Evolutionary conservation across 768 basidiomycete species (phyloP).

Genomic region (Naganishia randhawae): DNA sequence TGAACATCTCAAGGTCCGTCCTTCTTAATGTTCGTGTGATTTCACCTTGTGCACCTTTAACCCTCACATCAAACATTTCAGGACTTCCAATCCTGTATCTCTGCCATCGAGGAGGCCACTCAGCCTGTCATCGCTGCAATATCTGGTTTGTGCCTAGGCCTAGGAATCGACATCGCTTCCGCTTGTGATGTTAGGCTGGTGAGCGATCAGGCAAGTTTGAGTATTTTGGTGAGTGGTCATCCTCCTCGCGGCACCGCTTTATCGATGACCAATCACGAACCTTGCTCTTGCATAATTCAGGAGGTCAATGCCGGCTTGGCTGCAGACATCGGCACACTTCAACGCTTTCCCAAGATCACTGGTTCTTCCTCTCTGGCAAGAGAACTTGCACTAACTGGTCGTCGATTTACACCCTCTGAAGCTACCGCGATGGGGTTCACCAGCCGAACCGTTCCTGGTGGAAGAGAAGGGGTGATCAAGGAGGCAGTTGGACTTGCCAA

Average conservation of each 20-base stretch:
- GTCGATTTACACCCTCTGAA: conserved; percentile 66
- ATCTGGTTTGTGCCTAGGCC: conserved; percentile 69
- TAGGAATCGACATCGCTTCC: conserved; percentile 68
- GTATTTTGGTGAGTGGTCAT: conserved; percentile 62
- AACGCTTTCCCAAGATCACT: conserved; percentile 70
- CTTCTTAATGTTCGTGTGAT: not conserved
- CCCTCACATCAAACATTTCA: conserved; percentile 29
- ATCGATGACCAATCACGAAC: not conserved
- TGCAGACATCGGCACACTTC: conserved; percentile 81
- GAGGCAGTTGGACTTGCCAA: conserved; percentile 64
- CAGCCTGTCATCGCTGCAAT: conserved; percentile 81
- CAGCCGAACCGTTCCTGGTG: conserved; percentile 66
- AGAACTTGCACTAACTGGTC: conserved; percentile 73
- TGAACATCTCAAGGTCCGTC: conserved; percentile 53
- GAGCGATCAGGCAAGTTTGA: conserved; percentile 61
- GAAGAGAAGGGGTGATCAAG: conserved; percentile 62
- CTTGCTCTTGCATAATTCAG: conserved; percentile 51
- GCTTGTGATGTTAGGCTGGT: conserved; percentile 74
- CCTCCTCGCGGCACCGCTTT: not conserved
- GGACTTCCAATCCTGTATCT: conserved; percentile 69
- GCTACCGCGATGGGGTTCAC: conserved; percentile 69
- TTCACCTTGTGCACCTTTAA: conserved; percentile 34
- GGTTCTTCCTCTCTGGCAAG: conserved; percentile 69
- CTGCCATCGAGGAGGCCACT: conserved; percentile 63
- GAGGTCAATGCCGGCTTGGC: conserved; percentile 84